Base-by-base conservation (phyloP, 768 basidiomycete species). In the Kondoa malvinella region DNA sequence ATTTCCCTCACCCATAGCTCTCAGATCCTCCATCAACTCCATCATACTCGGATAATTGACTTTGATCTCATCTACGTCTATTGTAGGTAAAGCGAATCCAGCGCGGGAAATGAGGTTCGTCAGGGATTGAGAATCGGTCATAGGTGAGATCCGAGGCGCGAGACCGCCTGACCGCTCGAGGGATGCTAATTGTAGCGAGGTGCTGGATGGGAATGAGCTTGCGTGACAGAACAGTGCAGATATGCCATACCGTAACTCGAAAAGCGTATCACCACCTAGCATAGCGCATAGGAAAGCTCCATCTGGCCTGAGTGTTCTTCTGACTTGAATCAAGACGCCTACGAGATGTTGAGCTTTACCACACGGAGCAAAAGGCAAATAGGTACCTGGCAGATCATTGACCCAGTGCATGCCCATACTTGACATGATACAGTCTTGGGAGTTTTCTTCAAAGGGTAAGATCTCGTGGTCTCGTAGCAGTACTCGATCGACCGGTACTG, bases 361-460 rank as follows among this genome's bases (percentile, higher is more conserved):
- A 32, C 40, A 8, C 21, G 14, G 26, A 32, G 26, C 34, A 25
- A 17, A 34, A 56, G 31, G 40, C 32, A 60, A 73, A 25, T 3
- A 34, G n/a, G 2, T 1, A 89, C 92, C 91, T 69, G 92, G 94
- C 3, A 99, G 82, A 78, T 99, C 95, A 73, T 97, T 97, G 15
- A 95, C 84, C 95, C 95, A 99, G 71, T 99, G 95, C 57, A 97
- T 81, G 72, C 86, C 87, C 2, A 95, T 81, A 75, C 89, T 92
- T 15, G 90, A 92, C 29, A 95, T 85, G 59, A 96, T 83, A 21
- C 88, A 90, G 74, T 97, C 94, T 75, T 92, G 87, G 16, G 89
- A 88, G 69, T 87, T 82, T 1, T 80, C 84, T 2, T 81, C 80
- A 14, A 96, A 79, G 25, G 78, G 70, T 1, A 92, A 80, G 1